These are phyloP conservation scores for Cynanchum wilfordii DNA, from an alignment of 257 asterid genomes.

Conservation along the genomic window DNA sequence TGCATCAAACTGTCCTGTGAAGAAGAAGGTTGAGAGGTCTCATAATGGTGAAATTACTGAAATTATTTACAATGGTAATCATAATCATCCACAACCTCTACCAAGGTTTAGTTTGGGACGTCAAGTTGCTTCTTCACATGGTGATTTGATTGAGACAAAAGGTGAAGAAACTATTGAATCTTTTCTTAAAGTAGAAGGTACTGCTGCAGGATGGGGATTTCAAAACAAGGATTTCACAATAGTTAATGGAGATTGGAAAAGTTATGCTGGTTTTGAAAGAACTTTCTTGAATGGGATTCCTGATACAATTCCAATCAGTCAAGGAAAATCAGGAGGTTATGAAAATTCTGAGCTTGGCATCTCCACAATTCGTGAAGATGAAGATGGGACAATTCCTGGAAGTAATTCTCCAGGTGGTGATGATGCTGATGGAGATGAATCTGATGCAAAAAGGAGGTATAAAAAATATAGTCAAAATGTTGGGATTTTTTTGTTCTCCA, in stretches of 20 bases:
- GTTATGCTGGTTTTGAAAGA: conserved; percentile 25
- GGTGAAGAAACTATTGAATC: conserved; percentile 26
- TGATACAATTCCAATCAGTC: conserved; percentile 21
- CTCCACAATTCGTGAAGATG: conserved; percentile 27
- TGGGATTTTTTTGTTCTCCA: too few relatives aligned
- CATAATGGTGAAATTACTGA: conserved; percentile 52
- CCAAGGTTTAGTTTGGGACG: conserved; percentile 24
- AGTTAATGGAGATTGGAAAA: conserved; percentile 25
- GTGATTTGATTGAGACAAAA: conserved; percentile 23
- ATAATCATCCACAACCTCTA: conserved; percentile 59
- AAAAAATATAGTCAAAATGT: not conserved
- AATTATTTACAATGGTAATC: conserved; percentile 59
- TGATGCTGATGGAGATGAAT: conserved; percentile 43
- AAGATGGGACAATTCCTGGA: conserved; percentile 39
- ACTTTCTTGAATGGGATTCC: conserved; percentile 23
- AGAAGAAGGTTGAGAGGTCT: conserved; percentile 67
- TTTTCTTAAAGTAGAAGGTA: conserved; percentile 18
- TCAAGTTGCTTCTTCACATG: conserved; percentile 2
- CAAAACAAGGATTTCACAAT: conserved; percentile 6
- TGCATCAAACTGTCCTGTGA: conserved; percentile 44
- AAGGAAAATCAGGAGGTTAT: conserved; percentile 14
- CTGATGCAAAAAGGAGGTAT: conserved; percentile 58
- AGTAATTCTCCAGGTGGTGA: conserved; percentile 42
- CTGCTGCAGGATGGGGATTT: conserved; percentile 19
- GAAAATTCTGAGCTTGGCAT: conserved; percentile 29